Base-by-base conservation (phyloP, 805 yeast genomes). In the Wickerhamiella sorbophila region DNA sequence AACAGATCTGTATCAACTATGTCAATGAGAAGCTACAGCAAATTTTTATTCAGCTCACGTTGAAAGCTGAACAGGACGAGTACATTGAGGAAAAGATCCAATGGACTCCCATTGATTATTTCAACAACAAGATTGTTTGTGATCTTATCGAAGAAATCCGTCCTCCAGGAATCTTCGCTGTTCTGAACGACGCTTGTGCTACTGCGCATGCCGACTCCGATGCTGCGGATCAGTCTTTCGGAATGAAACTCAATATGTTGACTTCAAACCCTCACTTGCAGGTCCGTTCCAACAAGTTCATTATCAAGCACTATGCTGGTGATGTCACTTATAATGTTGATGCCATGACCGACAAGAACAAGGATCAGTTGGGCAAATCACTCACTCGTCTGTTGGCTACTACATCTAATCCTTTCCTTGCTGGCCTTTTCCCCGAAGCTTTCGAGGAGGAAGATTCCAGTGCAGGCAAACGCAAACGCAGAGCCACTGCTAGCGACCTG, bases 81-180 rank as follows among this genome's bases (percentile, higher is more conserved):
- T 91, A 91, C 55, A 91, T 85, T 29, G 79, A 82, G 52, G 99
- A 91, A 62, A 82, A 85, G 62, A 91, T 91, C 59, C 73, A 84
- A 60, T 91, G 98, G 98, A 84, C 94, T 10, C 97, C 97, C 18
- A 91, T 91, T 55, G 82, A 91, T 48, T 91, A 86, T 62, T 91
- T 91, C 67, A 91, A 91, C 63, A 91, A 91, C 64, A 79, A 88
- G 63, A 79, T 91, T 51, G 98, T 91, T 24, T 91, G 97, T 66
- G 99, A 91, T 53, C 70, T 91, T 57, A 91, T 91, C 56, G 99
- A 91, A 63, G 80, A 84, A 22, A 75, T 75, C 46, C 75, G 95
- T 56, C 97, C 98, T 1, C 96, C 96, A 1, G 98, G 98, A 45
- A 71, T 91, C 35, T 87, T 91, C 66, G 93, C 97, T 2, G 94